A percentile compares a stretch with the other conserved stretches of the same genome.
These are phyloP conservation scores for Amesomyces nigricolor DNA, from an alignment of 2,329 filamentous ascomycete species.

Conservation along the genomic window DNA sequence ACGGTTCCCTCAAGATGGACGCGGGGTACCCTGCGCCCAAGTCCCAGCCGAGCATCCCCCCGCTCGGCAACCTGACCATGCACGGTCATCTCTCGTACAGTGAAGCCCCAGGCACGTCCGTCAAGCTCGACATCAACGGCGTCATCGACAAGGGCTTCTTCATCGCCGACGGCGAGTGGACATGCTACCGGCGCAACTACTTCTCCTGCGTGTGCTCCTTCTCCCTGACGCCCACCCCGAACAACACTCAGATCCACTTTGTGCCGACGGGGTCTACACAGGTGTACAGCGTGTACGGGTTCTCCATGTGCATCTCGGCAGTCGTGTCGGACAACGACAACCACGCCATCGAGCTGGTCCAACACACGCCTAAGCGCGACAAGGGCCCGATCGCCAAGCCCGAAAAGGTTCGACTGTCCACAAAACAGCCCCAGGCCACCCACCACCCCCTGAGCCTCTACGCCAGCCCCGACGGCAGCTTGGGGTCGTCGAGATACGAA, in stretches of 20 bases:
- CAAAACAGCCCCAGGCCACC: conserved; percentile 52
- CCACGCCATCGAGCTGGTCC: conserved; percentile 76
- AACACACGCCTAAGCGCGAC: conserved; percentile 88
- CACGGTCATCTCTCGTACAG: conserved; percentile 58
- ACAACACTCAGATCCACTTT: conserved; percentile 46
- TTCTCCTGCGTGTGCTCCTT: conserved; percentile 81
- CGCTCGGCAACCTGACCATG: conserved; percentile 45
- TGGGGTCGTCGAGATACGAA: conserved; percentile 38
- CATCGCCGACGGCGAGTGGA: conserved; percentile 74
- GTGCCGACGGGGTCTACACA: conserved; percentile 46
- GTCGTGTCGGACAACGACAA: conserved; percentile 70
- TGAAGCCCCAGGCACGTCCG: conserved; percentile 44
- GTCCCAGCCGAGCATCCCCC: conserved; percentile 44
- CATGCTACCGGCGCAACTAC: conserved; percentile 87
- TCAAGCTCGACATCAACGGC: conserved; percentile 70
- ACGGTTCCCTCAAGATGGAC: conserved; percentile 47
- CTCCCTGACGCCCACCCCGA: conserved; percentile 52
- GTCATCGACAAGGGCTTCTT: conserved; percentile 91
- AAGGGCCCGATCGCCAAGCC: conserved; percentile 77
- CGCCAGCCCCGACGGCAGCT: conserved; percentile 32
- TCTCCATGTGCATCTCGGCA: conserved; percentile 80
- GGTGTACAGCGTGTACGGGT: conserved; percentile 62
- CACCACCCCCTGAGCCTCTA: conserved; percentile 43
- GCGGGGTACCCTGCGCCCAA: conserved; percentile 36
- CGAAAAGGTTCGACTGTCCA: conserved; percentile 60